Conservation (phyloP, 2,329 filamentous ascomycete genomes). For the Pseudofabraea citricarpa region DNA sequence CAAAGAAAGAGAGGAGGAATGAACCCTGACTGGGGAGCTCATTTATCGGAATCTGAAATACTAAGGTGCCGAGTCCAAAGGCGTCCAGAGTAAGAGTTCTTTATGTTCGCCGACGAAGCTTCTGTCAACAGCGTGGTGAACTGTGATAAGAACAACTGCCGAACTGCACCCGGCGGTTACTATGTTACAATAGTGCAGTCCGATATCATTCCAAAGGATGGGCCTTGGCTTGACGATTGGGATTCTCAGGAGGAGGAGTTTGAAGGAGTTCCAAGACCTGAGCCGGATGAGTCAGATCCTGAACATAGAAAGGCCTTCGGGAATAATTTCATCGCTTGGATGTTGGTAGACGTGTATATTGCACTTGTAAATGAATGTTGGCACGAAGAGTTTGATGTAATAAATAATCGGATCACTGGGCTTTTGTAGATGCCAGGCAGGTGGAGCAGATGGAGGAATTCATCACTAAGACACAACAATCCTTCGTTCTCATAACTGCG, state of each 20-base stretch:
- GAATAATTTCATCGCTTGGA: neutral
- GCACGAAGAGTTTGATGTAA: neutral
- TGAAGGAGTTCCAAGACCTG: neutral
- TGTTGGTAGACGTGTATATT: neutral
- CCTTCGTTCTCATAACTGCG: neutral
- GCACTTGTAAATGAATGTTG: neutral
- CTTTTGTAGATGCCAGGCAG: neutral
- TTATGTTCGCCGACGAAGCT: conserved; percentile 2
- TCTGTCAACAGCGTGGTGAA: conserved; percentile 1
- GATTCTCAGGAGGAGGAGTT: neutral
- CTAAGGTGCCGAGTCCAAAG: neutral
- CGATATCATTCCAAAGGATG: neutral
- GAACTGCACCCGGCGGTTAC: neutral
- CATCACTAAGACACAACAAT: neutral
- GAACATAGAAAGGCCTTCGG: neutral
- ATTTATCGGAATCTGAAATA: neutral
- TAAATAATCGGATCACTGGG: neutral
- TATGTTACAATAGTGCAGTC: conserved; percentile 1
- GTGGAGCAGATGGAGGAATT: neutral
- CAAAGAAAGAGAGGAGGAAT: neutral
- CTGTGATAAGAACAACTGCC: neutral
- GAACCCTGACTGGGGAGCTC: neutral
- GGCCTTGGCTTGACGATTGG: neutral
- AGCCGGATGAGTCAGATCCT: neutral
- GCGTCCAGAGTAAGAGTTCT: neutral